phyloP scores from a whole-genome alignment of 2,329 filamentous ascomycete genomes.

The Curvularia sp. region DNA sequence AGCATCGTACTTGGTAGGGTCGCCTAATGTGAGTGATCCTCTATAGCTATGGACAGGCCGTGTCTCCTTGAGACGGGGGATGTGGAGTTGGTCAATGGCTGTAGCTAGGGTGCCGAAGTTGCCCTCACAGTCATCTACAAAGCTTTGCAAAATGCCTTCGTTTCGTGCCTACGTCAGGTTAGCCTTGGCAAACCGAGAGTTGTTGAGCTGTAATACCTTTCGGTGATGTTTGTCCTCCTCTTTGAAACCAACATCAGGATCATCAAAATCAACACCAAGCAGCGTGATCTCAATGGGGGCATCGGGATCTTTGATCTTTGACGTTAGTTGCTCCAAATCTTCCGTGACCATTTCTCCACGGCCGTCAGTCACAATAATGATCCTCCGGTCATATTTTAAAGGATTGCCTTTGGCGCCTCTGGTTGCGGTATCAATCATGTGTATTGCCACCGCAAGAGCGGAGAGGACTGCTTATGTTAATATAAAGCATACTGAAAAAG shows the following conservation, averaged over 20 bases:
- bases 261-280: slow-evolving; percentile 92
- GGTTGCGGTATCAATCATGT: slow-evolving; percentile 90
- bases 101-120: slow-evolving; percentile 84
- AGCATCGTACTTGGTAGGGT: slow-evolving; percentile 73
- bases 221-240: slow-evolving; percentile 79
- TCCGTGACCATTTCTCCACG: slow-evolving; percentile 74
- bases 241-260: slow-evolving; percentile 86
- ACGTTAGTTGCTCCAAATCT: slow-evolving; percentile 71
- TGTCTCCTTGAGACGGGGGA: slow-evolving; percentile 77
- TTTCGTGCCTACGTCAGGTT: slow-evolving; percentile 65
- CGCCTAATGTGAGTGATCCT: slow-evolving; percentile 79
- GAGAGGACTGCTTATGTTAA: slow-evolving; percentile 66
- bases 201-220: slow-evolving; percentile 62
- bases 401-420: slow-evolving; percentile 64
- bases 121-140: slow-evolving; percentile 72
- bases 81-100: slow-evolving; percentile 79
- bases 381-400: slow-evolving; percentile 53
- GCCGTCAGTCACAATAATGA: slow-evolving; percentile 86
- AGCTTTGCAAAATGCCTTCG: slow-evolving; percentile 69
- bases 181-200: slow-evolving; percentile 14
- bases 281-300: slow-evolving; percentile 76
- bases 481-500: background rate
- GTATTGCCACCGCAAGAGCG: slow-evolving; percentile 81
- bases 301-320: slow-evolving; percentile 72
- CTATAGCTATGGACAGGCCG: slow-evolving; percentile 80